These are phyloP conservation scores for Cydonia oblonga DNA, from an alignment of 331 rosid species.

Conservation along the genomic window DNA sequence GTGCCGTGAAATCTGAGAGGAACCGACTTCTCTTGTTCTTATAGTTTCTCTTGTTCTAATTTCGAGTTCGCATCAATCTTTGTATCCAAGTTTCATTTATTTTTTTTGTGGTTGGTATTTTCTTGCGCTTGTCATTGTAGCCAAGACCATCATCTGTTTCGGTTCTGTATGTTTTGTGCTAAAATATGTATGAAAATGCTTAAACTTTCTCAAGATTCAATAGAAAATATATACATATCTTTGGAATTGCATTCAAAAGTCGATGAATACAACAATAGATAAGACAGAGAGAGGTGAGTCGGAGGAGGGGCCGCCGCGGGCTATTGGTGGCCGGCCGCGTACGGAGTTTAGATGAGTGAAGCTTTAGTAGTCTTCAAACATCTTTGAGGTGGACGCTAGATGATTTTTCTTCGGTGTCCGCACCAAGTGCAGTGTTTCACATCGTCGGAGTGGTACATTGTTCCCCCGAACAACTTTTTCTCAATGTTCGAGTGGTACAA, in stretches of 20 bases:
- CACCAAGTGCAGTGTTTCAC: neutral
- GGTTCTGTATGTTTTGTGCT: neutral
- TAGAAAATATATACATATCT: neutral
- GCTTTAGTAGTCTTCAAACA: no score
- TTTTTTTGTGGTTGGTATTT: constrained; percentile 23
- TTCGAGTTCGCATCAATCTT: constrained; percentile 31
- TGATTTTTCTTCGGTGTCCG: neutral
- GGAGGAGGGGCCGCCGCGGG: neutral
- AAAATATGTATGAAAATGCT: neutral
- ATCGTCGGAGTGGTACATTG: neutral
- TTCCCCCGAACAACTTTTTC: neutral
- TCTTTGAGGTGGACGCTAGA: neutral
- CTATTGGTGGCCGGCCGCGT: neutral
- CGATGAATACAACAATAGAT: neutral
- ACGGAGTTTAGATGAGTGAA: no score
- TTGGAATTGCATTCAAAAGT: neutral
- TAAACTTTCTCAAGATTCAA: neutral
- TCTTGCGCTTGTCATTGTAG: constrained; percentile 16
- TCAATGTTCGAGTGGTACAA: no score
- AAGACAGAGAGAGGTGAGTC: neutral
- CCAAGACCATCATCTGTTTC: neutral
- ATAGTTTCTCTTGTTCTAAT: constrained; percentile 42
- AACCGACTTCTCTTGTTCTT: constrained; percentile 28
- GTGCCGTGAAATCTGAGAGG: constrained; percentile 47
- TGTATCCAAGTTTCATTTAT: constrained; percentile 40